Base-by-base conservation (phyloP, 257 asterid species). In the Jaltomata sinuosa region DNA sequence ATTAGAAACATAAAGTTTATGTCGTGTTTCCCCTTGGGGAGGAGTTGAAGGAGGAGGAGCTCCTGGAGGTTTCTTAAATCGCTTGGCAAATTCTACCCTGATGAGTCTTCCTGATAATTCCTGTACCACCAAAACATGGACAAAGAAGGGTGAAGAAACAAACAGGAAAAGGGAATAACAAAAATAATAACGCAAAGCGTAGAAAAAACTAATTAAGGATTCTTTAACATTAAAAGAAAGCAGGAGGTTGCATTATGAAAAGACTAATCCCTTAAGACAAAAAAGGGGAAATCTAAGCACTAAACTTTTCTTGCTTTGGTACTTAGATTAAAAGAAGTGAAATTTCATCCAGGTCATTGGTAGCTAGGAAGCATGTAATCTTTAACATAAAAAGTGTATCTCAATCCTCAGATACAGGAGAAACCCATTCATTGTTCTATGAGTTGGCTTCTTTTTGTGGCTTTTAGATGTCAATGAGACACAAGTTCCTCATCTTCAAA, bases 91-190 rank as follows among this genome's bases (percentile, higher is more conserved):
- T 81, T 93, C 92, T 85, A 95, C 94, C 85, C 93, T 88, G 85
- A 95, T 91, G 78, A 90, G 88, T 90, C 99, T 93, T 76, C 96
- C 96, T 27, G 84, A 90, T 72, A 95, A 45, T 86, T 94, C 97
- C 98, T 95, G 94, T 84, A 80, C 54, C 84, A 59, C 53, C 27
- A n/a, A 78, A 86, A 85, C 7, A 83, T 77, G 61, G 85, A 65
- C 42, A 67, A 82, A 53, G 42, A 84, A 69, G 4, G 52, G 19
- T 16, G 71, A 68, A 52, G 52, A 80, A 40, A 47, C 61, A 25
- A 52, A n/a, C 64, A 25, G 22, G 12, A 14, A 72, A 27, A 62
- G 49, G 71, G 27, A 12, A 59, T 22, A 36, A 25, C 16, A 7
- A 59, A 22, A 81, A 12, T 10, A 59, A 80, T 34, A 80, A 47